Conservation (phyloP, 495 filamentous ascomycete species). For the Cercophora samala region DNA sequence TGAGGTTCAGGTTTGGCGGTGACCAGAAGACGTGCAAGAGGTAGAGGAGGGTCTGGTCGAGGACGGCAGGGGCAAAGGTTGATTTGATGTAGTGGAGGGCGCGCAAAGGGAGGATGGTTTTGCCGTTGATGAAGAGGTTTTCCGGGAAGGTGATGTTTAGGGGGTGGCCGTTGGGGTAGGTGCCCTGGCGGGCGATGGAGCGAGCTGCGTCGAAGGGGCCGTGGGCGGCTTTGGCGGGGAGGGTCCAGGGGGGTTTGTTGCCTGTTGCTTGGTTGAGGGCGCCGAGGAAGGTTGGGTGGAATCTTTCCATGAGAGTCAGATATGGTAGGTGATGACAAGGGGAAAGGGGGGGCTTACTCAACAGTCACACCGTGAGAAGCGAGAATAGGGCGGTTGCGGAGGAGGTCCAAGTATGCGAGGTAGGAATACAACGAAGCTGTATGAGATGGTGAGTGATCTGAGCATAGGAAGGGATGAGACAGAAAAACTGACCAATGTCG, state of each 20-base stretch:
- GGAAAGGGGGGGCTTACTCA: slow-evolving; percentile 47
- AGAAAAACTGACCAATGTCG: slow-evolving; percentile 22
- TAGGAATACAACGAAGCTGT: slow-evolving; percentile 70
- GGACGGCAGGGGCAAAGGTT: slow-evolving; percentile 36
- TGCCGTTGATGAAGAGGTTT: slow-evolving; percentile 38
- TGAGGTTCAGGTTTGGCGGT: slow-evolving; percentile 36
- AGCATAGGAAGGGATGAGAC: background rate
- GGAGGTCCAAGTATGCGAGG: slow-evolving; percentile 57
- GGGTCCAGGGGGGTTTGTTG: slow-evolving; percentile 70
- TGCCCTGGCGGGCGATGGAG: slow-evolving; percentile 53
- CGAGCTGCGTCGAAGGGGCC: slow-evolving; percentile 51
- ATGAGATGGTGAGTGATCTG: slow-evolving; percentile 11
- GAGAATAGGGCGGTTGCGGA: slow-evolving; percentile 51
- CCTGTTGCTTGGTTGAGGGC: slow-evolving; percentile 65
- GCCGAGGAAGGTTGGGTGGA: slow-evolving; percentile 69
- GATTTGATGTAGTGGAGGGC: slow-evolving; percentile 62
- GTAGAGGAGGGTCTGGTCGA: slow-evolving; percentile 30
- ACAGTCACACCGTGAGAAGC: slow-evolving; percentile 56
- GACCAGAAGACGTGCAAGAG: slow-evolving; percentile 43
- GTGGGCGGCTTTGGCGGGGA: slow-evolving; percentile 63
- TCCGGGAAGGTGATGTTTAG: slow-evolving; percentile 40
- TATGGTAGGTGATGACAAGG: background rate
- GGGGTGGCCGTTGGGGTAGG: background rate
- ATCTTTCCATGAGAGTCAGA: slow-evolving; percentile 37
- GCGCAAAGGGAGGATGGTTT: slow-evolving; percentile 53